Evolutionary conservation across 2,329 filamentous ascomycete species (phyloP), one percentile per base, ranked within the genome.

Genomic region (Dactylellina drechsleri): DNA sequence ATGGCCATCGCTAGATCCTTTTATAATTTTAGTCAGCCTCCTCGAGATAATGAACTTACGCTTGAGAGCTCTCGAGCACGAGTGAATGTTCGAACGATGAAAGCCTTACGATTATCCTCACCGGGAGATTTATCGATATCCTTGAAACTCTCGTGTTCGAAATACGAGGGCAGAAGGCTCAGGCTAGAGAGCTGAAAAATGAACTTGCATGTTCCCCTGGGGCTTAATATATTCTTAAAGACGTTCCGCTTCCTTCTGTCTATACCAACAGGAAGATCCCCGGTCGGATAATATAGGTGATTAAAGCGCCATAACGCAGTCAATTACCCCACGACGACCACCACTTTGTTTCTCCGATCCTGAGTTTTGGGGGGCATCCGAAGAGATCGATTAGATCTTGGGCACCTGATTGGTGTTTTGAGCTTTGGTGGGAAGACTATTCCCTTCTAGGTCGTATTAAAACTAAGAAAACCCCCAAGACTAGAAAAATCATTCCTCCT

Each of bases 381-480:
- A 36, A 36, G 31, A 36, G 31, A 36, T 36, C 31, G 6, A 36
- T 36, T 36, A 10, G 31, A 36, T 36, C 31, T 36, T 8, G 10
- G 31, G 40, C 40, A 36, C n/a, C 45, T 18, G 40, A 10, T 36
- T 36, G 31, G 31, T 36, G 31, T 36, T 36, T 36, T 36, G 31
- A 5, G 6, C 31, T 5, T 28, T 36, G 31, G 31, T 36, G 31
- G 59, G 23, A 36, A 49, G 43, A 45, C 60, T 56, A 49, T 61
- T 56, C 68, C 61, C n/a, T 16, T 73, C 66, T 57, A 4, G 61
- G 60, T 73, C 68, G 68, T 66, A 73, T 61, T 18, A 53, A 10
- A 52, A 62, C 40, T 61, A 10, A 61, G 43, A 47, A 47, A 36
- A 36, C 31, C 31, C 31, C 43, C 16, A 47, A 15, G 43, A n/a